phyloP scores from a whole-genome alignment of 1,139 yeast genomes.

The Saccharomyces hybrid region DNA sequence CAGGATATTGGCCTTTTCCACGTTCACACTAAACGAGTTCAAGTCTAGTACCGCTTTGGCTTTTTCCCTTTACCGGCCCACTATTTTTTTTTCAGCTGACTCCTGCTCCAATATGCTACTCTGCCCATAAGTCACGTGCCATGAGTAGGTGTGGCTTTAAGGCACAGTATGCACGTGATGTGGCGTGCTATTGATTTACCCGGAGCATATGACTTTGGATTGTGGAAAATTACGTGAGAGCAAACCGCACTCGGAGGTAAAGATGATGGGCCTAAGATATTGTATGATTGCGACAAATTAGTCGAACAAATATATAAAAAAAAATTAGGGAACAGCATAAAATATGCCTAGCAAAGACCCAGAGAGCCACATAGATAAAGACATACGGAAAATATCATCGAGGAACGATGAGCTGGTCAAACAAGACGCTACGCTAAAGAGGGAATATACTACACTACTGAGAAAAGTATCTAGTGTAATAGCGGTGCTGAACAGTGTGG shows the following conservation, averaged over 20 bases:
- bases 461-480: conserved; percentile 28
- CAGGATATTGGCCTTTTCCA: background rate
- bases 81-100: background rate
- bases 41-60: background rate
- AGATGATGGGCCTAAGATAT: background rate
- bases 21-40: background rate
- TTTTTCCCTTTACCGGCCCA: background rate
- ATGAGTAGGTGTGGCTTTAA: background rate
- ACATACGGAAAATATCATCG: conserved; percentile 16
- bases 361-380: conserved; percentile 6
- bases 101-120: background rate
- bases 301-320: background rate
- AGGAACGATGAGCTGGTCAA: conserved; percentile 29
- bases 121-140: background rate
- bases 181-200: background rate
- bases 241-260: background rate
- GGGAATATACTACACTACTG: conserved; percentile 28
- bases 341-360: background rate
- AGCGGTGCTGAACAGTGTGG: conserved; percentile 20
- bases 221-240: background rate
- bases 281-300: background rate
- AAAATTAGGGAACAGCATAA: too few relatives aligned
- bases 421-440: conserved; percentile 26
- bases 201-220: background rate
- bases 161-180: background rate